Percentiles rank a stretch among this genome's conserved stretches.
These are phyloP conservation scores for Vaccinium corymbosum DNA, from an alignment of 148 eudicot genomes.

Conservation along the genomic window DNA sequence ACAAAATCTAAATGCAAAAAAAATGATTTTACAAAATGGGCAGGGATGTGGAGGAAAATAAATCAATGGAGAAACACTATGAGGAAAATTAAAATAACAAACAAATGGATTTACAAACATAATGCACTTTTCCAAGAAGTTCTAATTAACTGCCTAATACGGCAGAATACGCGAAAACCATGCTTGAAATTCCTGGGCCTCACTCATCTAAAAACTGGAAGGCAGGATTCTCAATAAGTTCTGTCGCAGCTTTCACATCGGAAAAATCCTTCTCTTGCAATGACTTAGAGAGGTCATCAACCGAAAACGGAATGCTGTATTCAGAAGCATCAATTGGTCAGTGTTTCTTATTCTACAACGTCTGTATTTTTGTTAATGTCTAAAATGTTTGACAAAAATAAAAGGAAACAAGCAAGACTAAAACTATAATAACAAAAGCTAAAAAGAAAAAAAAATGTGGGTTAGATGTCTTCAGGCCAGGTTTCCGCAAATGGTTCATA, in stretches of 20 bases:
- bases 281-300: conserved; percentile 75
- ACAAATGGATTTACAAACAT: conserved; percentile 20
- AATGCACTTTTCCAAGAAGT: conserved; percentile 7
- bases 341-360: neutral
- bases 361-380: neutral
- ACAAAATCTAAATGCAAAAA: conserved; percentile 13
- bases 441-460: neutral
- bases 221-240: conserved; percentile 84
- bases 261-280: conserved; percentile 68
- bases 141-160: conserved; percentile 11
- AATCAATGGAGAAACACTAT: conserved; percentile 11
- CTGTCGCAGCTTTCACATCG: conserved; percentile 72
- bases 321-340: neutral
- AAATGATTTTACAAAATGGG: conserved; percentile 20
- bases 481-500: neutral
- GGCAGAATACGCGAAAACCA: conserved; percentile 18
- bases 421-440: neutral
- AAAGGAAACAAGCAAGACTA: neutral
- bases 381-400: neutral
- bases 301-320: conserved; percentile 93
- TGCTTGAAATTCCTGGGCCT: conserved; percentile 32
- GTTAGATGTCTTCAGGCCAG: neutral
- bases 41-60: conserved; percentile 14
- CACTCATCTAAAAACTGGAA: conserved; percentile 86
- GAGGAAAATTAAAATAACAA: neutral